Base-by-base conservation (phyloP, 1,284 basidiomycete genomes). In the Cryptococcus maquisensis region DNA sequence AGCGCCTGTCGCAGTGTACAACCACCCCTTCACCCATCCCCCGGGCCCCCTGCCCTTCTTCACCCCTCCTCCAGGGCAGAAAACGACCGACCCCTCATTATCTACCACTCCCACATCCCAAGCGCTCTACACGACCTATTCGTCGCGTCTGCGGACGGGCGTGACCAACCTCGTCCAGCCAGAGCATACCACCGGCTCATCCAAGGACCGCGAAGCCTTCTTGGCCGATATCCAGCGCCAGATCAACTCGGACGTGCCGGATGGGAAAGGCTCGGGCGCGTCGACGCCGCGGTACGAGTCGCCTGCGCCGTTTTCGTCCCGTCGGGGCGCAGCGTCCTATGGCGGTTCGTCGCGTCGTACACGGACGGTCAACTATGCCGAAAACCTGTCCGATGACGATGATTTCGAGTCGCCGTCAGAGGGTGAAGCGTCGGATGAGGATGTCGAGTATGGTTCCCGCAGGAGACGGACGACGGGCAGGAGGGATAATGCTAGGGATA, bases 121-220 rank as follows among this genome's bases (percentile, higher is more conserved):
- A 72, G 92, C 88, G 0, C 75, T 85, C 20, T 82, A 85, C 60
- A 87, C 90, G 1, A 89, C 90, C 1, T 98, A 96, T 74, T 81
- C 92, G 0, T 89, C 93, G 5, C 84, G 94, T n/a, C 79, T 98
- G 52, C 85, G 89, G n/a, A 94, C 93, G 0, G 95, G 95, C 24
- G 83, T 87, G 6, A 89, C 90, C 1, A 84, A 90, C 3, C 83
- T 98, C 58, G 83, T 98, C 75, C 95, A 98, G 69, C 93, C 94
- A n/a, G 84, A 92, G 62, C 69, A 69, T 23, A 64, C 73, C 50
- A 67, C 71, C 23, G 72, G 74, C 39, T 72, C 39, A 73, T 13
- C 68, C 72, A 59, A 60, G 55, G 78, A 68, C 62, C 56, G 73
- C 37, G 68, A 72, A 48, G 62, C 56, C 10, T 67, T 73, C 49